phyloP scores from a whole-genome alignment of 257 asterid species.

The Osmanthus fragrans region DNA sequence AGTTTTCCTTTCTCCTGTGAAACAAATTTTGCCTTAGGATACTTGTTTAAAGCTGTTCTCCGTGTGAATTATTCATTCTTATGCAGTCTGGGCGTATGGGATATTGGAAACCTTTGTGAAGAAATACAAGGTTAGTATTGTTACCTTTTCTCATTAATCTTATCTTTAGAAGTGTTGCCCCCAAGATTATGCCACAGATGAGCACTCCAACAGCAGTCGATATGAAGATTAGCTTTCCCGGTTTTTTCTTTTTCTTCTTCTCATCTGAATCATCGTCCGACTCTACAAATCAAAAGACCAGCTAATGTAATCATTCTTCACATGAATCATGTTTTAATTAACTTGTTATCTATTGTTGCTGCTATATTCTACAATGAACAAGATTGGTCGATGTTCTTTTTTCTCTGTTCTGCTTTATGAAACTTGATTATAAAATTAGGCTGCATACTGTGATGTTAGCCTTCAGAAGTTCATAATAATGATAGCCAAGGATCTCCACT shows the following conservation, averaged over 20 bases:
- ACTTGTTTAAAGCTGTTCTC: background rate
- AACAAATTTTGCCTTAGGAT: background rate
- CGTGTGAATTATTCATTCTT: background rate
- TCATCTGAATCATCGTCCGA: background rate
- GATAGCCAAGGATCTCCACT: no score
- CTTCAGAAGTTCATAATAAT: no score
- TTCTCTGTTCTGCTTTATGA: background rate
- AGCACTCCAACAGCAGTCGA: conserved; percentile 2
- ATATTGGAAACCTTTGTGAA: background rate
- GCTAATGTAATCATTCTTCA: background rate
- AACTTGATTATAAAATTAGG: no score
- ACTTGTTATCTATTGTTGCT: background rate
- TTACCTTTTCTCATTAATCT: conserved; percentile 18
- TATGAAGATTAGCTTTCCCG: background rate
- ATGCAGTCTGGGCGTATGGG: background rate
- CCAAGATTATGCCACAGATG: conserved; percentile 11
- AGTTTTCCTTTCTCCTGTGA: conserved; percentile 6
- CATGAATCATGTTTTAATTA: background rate
- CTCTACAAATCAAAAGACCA: background rate
- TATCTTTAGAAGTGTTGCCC: conserved; percentile 4
- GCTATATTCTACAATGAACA: background rate
- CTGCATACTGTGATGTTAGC: no score
- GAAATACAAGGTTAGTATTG: background rate
- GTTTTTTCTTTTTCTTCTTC: conserved; percentile 3
- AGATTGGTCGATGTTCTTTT: background rate